Percentiles rank a stretch among this genome's conserved stretches.
Conservation (phyloP, 2,329 filamentous ascomycete species). For the Pseudogymnoascus sp. region DNA sequence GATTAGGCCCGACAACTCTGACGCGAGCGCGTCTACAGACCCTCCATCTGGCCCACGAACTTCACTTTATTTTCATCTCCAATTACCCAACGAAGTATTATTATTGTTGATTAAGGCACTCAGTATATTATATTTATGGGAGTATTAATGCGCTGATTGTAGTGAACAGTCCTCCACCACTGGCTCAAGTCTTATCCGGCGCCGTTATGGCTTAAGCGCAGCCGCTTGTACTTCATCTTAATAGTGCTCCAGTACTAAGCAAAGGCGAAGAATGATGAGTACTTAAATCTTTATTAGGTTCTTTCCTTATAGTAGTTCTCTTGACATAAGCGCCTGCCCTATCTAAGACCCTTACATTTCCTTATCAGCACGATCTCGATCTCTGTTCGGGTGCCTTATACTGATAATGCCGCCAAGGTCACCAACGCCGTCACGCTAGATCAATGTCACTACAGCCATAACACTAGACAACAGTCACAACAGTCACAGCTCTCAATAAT, state of each 20-base stretch:
- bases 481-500: neutral
- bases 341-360: conserved; percentile 1
- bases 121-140: neutral
- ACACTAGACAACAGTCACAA: neutral
- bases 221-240: neutral
- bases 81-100: neutral
- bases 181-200: neutral
- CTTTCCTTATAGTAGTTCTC: neutral
- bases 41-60: neutral
- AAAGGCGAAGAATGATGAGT: neutral
- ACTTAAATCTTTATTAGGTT: neutral
- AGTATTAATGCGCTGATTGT: neutral
- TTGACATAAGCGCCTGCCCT: neutral
- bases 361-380: neutral
- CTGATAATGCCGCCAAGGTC: neutral
- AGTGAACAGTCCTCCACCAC: neutral
- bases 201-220: neutral
- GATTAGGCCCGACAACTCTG: conserved; percentile 4
- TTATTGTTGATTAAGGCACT: neutral
- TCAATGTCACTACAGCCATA: neutral
- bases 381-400: neutral
- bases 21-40: neutral
- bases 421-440: neutral
- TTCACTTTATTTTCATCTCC: neutral
- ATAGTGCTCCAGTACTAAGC: neutral